Percentiles rank a stretch among this genome's conserved stretches.
phyloP scores from a whole-genome alignment of 2,329 filamentous ascomycete species.

The Fusarium xyrophilum region DNA sequence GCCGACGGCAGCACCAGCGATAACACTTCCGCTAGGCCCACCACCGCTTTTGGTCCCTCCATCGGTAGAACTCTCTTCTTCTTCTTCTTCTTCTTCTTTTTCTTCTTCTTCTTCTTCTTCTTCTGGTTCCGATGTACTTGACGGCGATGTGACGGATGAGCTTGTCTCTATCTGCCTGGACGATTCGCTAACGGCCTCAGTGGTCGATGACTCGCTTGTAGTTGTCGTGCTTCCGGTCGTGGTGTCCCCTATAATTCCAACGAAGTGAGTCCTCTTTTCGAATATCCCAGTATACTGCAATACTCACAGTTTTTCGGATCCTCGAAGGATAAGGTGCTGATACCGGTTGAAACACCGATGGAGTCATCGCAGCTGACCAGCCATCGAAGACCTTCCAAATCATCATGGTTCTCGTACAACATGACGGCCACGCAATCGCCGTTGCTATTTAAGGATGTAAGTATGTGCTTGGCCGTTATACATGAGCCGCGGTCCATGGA shows the following conservation, averaged over 20 bases:
- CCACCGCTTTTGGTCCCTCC: not conserved
- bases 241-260: not conserved
- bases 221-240: not conserved
- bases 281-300: fast-evolving
- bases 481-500: fast-evolving
- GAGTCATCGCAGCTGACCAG: not conserved
- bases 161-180: not conserved
- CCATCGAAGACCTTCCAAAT: fast-evolving
- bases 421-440: not conserved
- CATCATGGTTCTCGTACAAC: fast-evolving
- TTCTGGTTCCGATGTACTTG: not conserved
- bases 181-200: fast-evolving
- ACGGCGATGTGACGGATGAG: not conserved
- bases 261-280: fast-evolving
- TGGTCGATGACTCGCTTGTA: not conserved
- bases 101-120: not conserved
- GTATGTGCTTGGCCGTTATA: not conserved
- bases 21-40: not conserved
- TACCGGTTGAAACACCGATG: not conserved
- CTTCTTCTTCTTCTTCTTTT: not conserved
- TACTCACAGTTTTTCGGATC: fast-evolving
- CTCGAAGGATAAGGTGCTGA: not conserved
- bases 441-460: not conserved
- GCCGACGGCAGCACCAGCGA: not conserved
- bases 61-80: not conserved